Conservation (phyloP, 106 monocot species). For the Dioscorea alata region DNA sequence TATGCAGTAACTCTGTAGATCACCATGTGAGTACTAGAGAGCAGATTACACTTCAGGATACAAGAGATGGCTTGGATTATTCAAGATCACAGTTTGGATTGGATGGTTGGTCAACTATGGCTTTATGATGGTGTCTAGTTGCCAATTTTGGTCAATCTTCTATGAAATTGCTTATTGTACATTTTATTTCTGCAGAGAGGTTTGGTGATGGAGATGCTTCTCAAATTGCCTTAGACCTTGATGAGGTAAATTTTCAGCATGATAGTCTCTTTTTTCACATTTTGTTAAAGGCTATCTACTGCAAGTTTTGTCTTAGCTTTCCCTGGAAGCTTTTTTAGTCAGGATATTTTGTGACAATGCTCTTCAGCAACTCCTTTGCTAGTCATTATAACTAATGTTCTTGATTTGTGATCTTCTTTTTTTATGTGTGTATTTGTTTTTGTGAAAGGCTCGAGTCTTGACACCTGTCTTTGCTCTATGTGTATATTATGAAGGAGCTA, state of each 20-base stretch:
- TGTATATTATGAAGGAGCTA: too few species aligned
- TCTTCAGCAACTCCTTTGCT: too few species aligned
- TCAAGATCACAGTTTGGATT: constrained; percentile 86
- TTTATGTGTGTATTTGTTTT: too few species aligned
- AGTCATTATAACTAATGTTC: too few species aligned
- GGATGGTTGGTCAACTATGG: constrained; percentile 54
- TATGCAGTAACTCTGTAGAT: constrained; percentile 81
- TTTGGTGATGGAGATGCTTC: constrained; percentile 99
- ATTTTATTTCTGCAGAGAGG: constrained; percentile 54
- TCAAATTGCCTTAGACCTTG: constrained; percentile 86
- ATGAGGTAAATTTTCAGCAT: constrained; percentile 56
- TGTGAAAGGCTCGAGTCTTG: too few species aligned
- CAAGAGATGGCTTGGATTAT: constrained; percentile 40
- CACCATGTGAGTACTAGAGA: constrained; percentile 97
- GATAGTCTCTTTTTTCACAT: too few species aligned
- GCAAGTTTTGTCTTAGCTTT: too few species aligned
- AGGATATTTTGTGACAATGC: too few species aligned
- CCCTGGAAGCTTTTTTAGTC: too few species aligned
- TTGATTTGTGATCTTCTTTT: too few species aligned
- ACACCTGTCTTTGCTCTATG: too few species aligned
- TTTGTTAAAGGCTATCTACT: too few species aligned
- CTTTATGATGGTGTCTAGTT: background rate
- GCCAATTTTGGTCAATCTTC: background rate
- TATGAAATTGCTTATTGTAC: background rate
- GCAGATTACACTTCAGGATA: constrained; percentile 98